Evolutionary conservation across 371 early-diverging fungal species (phyloP), one percentile per base, ranked within the genome.

Genomic region (Funneliformis caledonium): DNA sequence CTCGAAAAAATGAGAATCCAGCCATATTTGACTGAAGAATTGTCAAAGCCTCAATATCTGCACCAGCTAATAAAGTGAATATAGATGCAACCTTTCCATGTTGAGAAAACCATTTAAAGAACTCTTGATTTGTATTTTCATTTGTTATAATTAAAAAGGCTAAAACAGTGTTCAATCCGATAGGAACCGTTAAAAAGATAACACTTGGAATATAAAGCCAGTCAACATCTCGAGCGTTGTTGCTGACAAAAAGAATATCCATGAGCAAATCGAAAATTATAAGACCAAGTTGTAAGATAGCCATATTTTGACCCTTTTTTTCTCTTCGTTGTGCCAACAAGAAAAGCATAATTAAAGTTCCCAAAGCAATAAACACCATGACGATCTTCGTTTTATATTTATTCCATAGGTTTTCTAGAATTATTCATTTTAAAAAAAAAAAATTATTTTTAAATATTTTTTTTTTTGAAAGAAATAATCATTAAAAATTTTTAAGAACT

Each of bases 131-230:
- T 26, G 60, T 16, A 14, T 47, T 52, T 59, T 47, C 72, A 19
- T 72, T 72, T 56, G 48, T 48, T 14, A 72, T 50, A 72, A 72
- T 72, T 8, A 8, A 72, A 56, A 48, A 72, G 9, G 9, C 73
- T 14, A 72, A 31, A 9, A 47, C n/a, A n/a, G 14, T 52, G 19
- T 72, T 72, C 2, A 48, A 1, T 22, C 1, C 12, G n/a, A 45
- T 11, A 11, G 48, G 50, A 2, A 48, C 22, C 50, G 47, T 72
- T 26, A 72, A 4, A n/a, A 50, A 48, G 12, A 72, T 2, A 16
- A 72, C 9, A 48, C 45, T 72, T 12, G 77, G 77, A 26, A 65
- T 60, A 77, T 59, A 65, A 64, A 77, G 62, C 45, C 26, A n/a
- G 5, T 43, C 37, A 43, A 77, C 77, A 10, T 77, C 65, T 45